phyloP scores from a whole-genome alignment of 2,329 filamentous ascomycete species.

The Chaetomiaceae sp. region DNA sequence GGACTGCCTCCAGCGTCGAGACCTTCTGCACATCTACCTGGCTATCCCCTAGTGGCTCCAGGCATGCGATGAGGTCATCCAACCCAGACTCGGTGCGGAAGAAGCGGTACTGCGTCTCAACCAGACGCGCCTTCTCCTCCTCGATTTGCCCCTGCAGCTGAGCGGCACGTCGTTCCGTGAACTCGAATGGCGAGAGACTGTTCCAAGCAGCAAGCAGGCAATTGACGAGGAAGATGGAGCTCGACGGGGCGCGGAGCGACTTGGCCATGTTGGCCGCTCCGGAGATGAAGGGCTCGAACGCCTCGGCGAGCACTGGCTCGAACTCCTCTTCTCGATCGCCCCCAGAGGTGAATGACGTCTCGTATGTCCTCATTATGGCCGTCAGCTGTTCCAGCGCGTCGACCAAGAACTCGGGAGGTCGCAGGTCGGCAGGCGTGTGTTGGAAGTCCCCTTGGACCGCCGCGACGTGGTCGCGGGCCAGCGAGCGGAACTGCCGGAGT shows the following conservation, averaged over 20 bases:
- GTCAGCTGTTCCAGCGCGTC: constrained; percentile 75
- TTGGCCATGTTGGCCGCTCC: constrained; percentile 68
- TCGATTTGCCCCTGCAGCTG: constrained; percentile 55
- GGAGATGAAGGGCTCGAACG: constrained; percentile 79
- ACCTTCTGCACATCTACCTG: constrained; percentile 53
- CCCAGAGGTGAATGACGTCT: constrained; percentile 66
- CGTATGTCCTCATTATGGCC: constrained; percentile 79
- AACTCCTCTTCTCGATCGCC: constrained; percentile 64
- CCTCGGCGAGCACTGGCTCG: constrained; percentile 67
- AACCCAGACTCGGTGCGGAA: constrained; percentile 74
- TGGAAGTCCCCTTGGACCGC: constrained; percentile 69
- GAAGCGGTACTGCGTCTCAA: constrained; percentile 65
- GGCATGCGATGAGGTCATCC: constrained; percentile 54
- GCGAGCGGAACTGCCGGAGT: constrained; percentile 73
- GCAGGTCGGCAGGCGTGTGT: constrained; percentile 65
- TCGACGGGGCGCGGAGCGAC: constrained; percentile 53
- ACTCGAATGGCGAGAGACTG: constrained; percentile 56
- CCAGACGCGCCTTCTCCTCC: constrained; percentile 52
- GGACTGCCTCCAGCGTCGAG: constrained; percentile 50
- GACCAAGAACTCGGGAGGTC: constrained; percentile 72
- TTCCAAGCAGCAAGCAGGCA: constrained; percentile 58
- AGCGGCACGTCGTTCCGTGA: constrained; percentile 53
- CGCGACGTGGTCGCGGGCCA: constrained; percentile 76
- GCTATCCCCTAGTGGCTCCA: constrained; percentile 39
- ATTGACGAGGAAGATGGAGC: constrained; percentile 69